A percentile compares a stretch with the other conserved stretches of the same genome.
Evolutionary conservation across 2,329 filamentous ascomycete species (phyloP).

Genomic region (Fusarium euwallaceae): DNA sequence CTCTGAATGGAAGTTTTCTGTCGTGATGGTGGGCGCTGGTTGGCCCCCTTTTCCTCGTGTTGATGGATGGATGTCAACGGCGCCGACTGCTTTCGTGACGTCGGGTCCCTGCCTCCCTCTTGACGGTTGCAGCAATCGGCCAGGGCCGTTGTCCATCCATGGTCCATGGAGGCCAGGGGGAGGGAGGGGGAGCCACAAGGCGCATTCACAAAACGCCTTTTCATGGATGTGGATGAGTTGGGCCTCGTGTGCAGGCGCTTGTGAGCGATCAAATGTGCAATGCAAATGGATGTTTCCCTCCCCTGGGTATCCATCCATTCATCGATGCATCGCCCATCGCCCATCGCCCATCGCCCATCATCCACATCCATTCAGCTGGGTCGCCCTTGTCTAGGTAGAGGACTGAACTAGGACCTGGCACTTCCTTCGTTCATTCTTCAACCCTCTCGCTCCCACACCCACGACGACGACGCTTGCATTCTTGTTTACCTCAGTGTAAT

Average conservation of each 20-base stretch:
- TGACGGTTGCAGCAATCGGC: constrained; percentile 6
- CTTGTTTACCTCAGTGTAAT: constrained; percentile 34
- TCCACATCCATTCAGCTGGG: constrained; percentile 23
- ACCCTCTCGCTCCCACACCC: constrained; percentile 13
- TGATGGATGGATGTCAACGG: constrained; percentile 23
- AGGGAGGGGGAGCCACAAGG: not conserved
- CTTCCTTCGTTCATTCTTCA: constrained; percentile 16
- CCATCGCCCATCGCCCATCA: constrained; percentile 30
- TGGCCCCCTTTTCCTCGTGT: constrained; percentile 37
- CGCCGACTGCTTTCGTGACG: constrained; percentile 30
- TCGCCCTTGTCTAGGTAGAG: constrained; percentile 25
- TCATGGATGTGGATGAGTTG: not conserved
- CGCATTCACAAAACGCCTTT: not conserved
- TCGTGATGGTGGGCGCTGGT: constrained; percentile 19
- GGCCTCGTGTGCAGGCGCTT: not conserved
- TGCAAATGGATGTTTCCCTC: not conserved
- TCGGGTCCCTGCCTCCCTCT: constrained; percentile 6
- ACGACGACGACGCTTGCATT: constrained; percentile 26
- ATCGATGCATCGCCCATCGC: no score
- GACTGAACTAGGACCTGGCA: not conserved
- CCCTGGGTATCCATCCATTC: constrained; percentile 17
- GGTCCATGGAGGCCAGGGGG: not conserved
- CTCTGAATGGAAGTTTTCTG: constrained; percentile 29
- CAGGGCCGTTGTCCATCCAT: not conserved
- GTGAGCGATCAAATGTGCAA: not conserved